phyloP scores from a whole-genome alignment of 169 alveolate species.

The Plasmodium vivax region DNA sequence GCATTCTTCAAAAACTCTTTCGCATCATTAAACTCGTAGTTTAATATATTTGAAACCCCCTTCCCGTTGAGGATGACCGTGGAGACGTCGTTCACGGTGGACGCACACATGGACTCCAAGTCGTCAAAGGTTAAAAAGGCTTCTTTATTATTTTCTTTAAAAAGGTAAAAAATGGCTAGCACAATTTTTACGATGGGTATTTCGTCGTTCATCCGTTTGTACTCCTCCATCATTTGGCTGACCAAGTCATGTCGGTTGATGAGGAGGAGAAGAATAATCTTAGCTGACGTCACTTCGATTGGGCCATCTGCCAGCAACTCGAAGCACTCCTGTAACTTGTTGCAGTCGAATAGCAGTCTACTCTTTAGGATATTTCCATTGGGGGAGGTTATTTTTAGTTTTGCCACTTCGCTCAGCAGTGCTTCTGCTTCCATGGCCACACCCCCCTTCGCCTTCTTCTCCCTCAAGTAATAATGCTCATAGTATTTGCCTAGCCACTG shows the following conservation, averaged over 20 bases:
- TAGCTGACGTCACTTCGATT: conserved; percentile 43
- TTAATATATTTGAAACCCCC: conserved; percentile 38
- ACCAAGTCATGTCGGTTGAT: conserved; percentile 49
- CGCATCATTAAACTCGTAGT: conserved; percentile 65
- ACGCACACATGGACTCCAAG: conserved; percentile 40
- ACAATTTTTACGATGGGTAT: conserved; percentile 65
- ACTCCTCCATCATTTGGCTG: conserved; percentile 22
- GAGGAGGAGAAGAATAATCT: conserved; percentile 18
- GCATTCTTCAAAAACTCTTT: conserved; percentile 45
- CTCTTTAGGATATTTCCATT: conserved; percentile 59
- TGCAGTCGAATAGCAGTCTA: conserved; percentile 43
- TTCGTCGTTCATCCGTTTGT: conserved; percentile 63
- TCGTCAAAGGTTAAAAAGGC: conserved; percentile 69
- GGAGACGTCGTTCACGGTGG: conserved; percentile 46
- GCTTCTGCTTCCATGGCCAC: not conserved
- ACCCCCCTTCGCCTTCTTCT: conserved; percentile 5
- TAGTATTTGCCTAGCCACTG: conserved; percentile 41
- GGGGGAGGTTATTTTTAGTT: conserved; percentile 12
- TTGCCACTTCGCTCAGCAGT: conserved; percentile 2
- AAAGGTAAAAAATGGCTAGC: conserved; percentile 57
- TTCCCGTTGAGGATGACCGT: conserved; percentile 55
- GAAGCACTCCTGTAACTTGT: conserved; percentile 64
- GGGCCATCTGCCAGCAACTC: conserved; percentile 38
- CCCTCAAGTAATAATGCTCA: conserved; percentile 48
- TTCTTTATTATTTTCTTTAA: conserved; percentile 59